Evolutionary conservation across 768 basidiomycete genomes (phyloP), one percentile per base, ranked within the genome.

Genomic region (Chalciporus piperatus): DNA sequence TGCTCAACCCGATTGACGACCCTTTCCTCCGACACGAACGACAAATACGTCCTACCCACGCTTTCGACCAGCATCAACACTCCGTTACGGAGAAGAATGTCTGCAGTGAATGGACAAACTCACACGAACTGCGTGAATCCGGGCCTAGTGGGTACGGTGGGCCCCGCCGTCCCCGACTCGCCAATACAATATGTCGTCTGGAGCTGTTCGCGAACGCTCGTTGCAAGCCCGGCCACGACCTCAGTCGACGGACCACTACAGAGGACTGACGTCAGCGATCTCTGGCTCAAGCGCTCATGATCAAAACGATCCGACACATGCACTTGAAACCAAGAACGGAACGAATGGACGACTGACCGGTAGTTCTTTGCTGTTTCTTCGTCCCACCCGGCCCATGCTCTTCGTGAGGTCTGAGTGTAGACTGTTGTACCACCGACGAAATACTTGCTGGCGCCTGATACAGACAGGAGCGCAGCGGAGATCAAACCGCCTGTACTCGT

Each of bases 401-500:
- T 52, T 38, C 60, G 39, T 4, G 60, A 52, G n/a, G 50, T 50
- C 7, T 22, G 40, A n/a, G 60, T 52, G 41, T 62, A 62, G 17
- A 62, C 12, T 11, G 60, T 62, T 32, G 51, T 43, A 10, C 60
- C 60, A 32, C 60, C 54, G 8, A 47, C 35, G 27, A 58, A 61
- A 30, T 42, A 61, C 28, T 47, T 47, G 32, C 60, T 61, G 9
- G 60, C 60, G 14, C 60, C 60, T 17, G 60, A 40, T 1, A 61
- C 48, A 2, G 60, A 58, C 8, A 62, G 48, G 0, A 62, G 47
- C 12, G 56, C 23, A 23, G 57, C 60, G 27, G 60, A 62, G 40
- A 62, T 49, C 16, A 61, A 56, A 20, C 60, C 60, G 22, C 60
- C 60, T 23, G 60, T 37, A 11, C 57, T 49, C 20, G 60, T 62